Conservation (phyloP, 1,284 basidiomycete species). For the Flammula alnicola region DNA sequence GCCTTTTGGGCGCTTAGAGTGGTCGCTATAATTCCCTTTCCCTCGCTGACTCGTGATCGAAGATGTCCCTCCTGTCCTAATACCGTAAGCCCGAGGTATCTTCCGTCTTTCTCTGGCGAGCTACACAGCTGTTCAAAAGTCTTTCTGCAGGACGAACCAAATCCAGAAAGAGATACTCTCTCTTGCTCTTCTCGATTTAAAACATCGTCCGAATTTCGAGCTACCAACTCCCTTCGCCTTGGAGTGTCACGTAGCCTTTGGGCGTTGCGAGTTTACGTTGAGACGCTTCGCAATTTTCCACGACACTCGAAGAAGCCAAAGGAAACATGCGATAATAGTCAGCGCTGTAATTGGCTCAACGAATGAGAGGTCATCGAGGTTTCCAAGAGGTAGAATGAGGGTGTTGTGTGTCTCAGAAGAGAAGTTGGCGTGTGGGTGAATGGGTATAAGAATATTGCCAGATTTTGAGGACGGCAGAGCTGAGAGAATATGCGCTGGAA, state of each 20-base stretch:
- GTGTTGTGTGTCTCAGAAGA: slow-evolving; percentile 17
- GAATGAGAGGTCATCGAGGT: slow-evolving; percentile 37
- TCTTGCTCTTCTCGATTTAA: too few relatives aligned
- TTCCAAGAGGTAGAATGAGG: slow-evolving; percentile 45
- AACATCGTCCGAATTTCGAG: too few relatives aligned
- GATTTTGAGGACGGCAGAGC: slow-evolving; percentile 13
- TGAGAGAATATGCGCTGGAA: slow-evolving; percentile 22
- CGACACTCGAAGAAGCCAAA: slow-evolving; percentile 28
- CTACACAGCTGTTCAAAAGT: too few relatives aligned
- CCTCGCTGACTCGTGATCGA: too few relatives aligned
- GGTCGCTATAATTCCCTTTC: too few relatives aligned
- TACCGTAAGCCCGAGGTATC: too few relatives aligned
- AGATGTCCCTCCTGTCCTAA: too few relatives aligned
- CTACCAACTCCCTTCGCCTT: too few relatives aligned
- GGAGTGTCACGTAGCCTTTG: slow-evolving; percentile 15
- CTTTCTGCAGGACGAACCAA: too few relatives aligned
- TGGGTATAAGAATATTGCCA: slow-evolving; percentile 27
- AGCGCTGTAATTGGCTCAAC: slow-evolving; percentile 48
- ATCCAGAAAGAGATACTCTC: too few relatives aligned
- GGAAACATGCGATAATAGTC: slow-evolving; percentile 43
- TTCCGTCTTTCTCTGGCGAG: too few relatives aligned
- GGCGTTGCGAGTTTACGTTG: background rate
- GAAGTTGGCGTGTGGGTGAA: slow-evolving; percentile 23
- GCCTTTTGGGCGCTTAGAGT: too few relatives aligned
- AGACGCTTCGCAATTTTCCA: slow-evolving; percentile 23